A percentile compares a stretch with the other conserved stretches of the same genome.
Evolutionary conservation across 257 asterid genomes (phyloP).

Genomic region (Henckelia pumila): DNA sequence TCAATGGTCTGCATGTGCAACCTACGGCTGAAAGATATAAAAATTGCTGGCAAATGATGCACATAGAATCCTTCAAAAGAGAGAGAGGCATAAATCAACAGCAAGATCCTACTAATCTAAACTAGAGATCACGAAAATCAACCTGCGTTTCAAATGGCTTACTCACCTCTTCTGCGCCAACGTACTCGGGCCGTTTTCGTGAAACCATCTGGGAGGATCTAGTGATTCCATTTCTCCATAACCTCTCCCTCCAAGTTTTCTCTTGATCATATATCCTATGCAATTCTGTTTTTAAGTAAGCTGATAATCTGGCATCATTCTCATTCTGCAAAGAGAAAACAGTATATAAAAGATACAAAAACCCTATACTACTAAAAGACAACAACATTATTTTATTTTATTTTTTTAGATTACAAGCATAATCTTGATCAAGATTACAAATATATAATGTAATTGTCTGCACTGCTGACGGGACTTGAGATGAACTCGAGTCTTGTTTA

Average conservation of each 20-base stretch:
- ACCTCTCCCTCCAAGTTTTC: conserved; percentile 74
- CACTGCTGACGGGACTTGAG: too few relatives aligned
- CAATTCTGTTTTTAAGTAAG: conserved; percentile 63
- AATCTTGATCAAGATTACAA: too few relatives aligned
- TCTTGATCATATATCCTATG: conserved; percentile 64
- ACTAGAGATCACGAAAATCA: conserved; percentile 13
- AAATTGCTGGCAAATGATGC: conserved; percentile 86
- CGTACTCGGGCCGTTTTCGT: conserved; percentile 63
- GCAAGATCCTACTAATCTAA: conserved; percentile 14
- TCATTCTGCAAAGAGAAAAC: conserved; percentile 52
- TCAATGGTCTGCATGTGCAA: conserved; percentile 82
- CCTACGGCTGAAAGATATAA: conserved; percentile 85
- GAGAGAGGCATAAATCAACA: conserved; percentile 31
- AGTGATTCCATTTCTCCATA: conserved; percentile 78
- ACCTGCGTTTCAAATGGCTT: conserved; percentile 15
- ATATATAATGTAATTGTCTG: too few relatives aligned
- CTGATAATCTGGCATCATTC: conserved; percentile 55
- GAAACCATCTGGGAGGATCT: conserved; percentile 67
- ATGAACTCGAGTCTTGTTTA: too few relatives aligned
- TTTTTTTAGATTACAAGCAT: too few relatives aligned
- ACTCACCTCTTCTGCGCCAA: conserved; percentile 84
- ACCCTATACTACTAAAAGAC: conserved; percentile 7
- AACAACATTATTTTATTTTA: too few relatives aligned
- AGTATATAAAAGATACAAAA: conserved; percentile 21
- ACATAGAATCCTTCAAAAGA: conserved; percentile 72